These are phyloP conservation scores for Gynostemma pentaphyllum DNA, from an alignment of 306 rosid species.

Conservation along the genomic window DNA sequence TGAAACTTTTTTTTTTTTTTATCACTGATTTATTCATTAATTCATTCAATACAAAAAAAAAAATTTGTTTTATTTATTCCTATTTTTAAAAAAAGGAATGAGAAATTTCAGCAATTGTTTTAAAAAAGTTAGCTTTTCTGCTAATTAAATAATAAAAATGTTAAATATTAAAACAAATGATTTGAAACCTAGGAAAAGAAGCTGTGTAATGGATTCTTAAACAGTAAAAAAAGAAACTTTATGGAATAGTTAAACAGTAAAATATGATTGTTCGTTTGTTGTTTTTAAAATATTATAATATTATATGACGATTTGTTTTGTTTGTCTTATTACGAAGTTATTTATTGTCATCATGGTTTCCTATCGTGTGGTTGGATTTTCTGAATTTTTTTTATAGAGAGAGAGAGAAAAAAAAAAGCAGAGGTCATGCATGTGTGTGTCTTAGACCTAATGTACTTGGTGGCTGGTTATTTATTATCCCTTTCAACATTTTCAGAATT, in stretches of 20 bases:
- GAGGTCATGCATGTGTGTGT: background rate
- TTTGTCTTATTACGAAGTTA: background rate
- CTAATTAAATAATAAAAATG: no score
- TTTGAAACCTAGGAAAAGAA: background rate
- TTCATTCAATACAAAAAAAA: no score
- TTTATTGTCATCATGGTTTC: conserved; percentile 2
- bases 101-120: no score
- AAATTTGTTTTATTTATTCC: no score
- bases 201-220: background rate
- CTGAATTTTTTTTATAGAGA: background rate
- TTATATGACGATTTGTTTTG: background rate
- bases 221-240: background rate
- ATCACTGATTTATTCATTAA: no score
- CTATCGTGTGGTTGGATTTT: conserved; percentile 5
- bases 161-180: no score
- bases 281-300: background rate
- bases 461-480: background rate
- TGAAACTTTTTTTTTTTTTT: no score
- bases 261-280: conserved; percentile 3
- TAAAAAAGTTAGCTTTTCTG: no score
- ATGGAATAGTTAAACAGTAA: background rate
- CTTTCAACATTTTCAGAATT: conserved; percentile 1
- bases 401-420: background rate
- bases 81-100: no score
- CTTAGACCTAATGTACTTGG: conserved; percentile 4